phyloP scores from a whole-genome alignment of 768 basidiomycete genomes.

The Mycena epipterygia region DNA sequence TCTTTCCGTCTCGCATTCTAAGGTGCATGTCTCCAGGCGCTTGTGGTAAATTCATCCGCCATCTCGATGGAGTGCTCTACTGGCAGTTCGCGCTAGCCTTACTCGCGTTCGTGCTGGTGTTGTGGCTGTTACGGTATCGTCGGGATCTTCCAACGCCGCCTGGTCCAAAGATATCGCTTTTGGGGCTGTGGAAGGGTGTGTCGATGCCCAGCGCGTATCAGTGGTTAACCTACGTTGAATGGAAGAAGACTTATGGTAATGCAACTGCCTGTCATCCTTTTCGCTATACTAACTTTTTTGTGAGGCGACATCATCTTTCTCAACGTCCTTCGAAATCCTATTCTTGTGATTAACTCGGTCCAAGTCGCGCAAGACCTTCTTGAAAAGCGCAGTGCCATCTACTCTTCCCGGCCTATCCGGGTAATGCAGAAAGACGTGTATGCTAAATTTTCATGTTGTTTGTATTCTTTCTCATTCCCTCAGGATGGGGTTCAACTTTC shows the following conservation, averaged over 20 bases:
- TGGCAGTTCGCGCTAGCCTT: background rate
- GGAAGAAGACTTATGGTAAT: slow-evolving; percentile 58
- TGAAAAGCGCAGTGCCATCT: slow-evolving; percentile 67
- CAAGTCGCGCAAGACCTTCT: slow-evolving; percentile 65
- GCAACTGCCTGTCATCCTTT: background rate
- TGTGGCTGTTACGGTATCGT: slow-evolving; percentile 3
- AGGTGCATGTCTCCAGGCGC: background rate
- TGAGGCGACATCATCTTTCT: slow-evolving; percentile 69
- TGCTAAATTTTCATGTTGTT: background rate
- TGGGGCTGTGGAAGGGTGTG: slow-evolving; percentile 50
- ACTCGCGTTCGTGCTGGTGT: background rate
- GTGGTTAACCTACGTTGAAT: slow-evolving; percentile 54
- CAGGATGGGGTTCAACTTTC: slow-evolving; percentile 38
- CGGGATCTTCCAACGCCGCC: slow-evolving; percentile 60
- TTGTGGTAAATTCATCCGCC: too few relatives aligned
- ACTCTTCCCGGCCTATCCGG: slow-evolving; percentile 63
- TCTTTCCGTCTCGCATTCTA: background rate
- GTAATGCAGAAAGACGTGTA: slow-evolving; percentile 37
- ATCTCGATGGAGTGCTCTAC: background rate
- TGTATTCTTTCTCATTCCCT: background rate
- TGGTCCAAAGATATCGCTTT: slow-evolving; percentile 69
- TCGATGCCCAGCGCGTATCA: slow-evolving; percentile 52
- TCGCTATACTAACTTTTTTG: background rate
- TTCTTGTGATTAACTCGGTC: slow-evolving; percentile 64
- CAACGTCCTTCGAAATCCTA: slow-evolving; percentile 61